Conservation (phyloP, 768 basidiomycete species). For the Pulveroboletus frians region DNA sequence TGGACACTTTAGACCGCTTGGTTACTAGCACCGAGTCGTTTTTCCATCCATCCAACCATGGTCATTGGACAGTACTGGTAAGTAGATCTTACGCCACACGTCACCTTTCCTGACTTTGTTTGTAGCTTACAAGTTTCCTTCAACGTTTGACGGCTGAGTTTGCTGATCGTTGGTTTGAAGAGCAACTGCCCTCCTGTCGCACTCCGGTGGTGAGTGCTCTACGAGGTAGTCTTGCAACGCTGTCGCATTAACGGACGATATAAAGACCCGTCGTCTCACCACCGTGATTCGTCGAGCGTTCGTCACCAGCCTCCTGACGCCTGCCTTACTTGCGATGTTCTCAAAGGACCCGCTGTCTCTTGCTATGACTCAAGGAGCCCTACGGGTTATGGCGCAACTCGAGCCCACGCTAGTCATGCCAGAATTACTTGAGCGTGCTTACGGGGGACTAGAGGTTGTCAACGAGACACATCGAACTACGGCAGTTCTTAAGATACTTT, state of each 20-base stretch:
- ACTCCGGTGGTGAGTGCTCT: constrained; percentile 56
- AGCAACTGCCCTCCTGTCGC: constrained; percentile 69
- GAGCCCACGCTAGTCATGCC: constrained; percentile 88
- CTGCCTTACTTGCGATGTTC: constrained; percentile 88
- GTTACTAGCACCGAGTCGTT: constrained; percentile 90
- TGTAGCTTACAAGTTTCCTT: constrained; percentile 75
- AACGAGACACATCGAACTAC: constrained; percentile 96
- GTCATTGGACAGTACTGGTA: constrained; percentile 61
- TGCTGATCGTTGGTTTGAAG: constrained; percentile 71
- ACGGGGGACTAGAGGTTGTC: constrained; percentile 85
- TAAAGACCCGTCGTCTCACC: constrained; percentile 71
- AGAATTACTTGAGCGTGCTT: constrained; percentile 84
- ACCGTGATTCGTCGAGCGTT: constrained; percentile 76
- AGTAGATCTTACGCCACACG: not conserved
- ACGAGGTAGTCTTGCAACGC: not conserved
- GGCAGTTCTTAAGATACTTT: constrained; percentile 80
- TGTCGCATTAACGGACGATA: constrained; percentile 1
- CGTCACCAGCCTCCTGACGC: constrained; percentile 75
- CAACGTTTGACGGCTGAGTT: constrained; percentile 74
- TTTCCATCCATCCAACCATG: constrained; percentile 94
- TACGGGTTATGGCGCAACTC: constrained; percentile 71
- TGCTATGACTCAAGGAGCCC: constrained; percentile 71
- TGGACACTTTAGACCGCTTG: constrained; percentile 82
- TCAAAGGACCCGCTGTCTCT: constrained; percentile 80
- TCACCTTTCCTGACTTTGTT: constrained; percentile 8